Evolutionary conservation across 164 flowering plant genomes (phyloP).

Genomic region (Vitis labrusca): DNA sequence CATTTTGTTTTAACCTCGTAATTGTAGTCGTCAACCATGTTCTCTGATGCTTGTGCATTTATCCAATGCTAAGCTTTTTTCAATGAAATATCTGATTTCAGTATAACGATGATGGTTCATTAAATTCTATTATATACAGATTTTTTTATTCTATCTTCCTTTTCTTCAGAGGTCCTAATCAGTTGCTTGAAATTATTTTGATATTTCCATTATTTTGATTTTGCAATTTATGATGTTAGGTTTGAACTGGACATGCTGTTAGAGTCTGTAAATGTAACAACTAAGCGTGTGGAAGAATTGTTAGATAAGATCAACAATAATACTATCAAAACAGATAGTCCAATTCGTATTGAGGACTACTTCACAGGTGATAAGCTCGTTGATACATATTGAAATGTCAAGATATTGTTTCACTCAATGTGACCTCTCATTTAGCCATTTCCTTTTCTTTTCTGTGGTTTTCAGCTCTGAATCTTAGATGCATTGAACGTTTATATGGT

Average conservation of each 20-base stretch:
- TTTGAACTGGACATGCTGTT: slow-evolving; percentile 96
- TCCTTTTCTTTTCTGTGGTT: slow-evolving; percentile 5
- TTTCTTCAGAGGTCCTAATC: neutral
- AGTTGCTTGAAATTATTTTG: neutral
- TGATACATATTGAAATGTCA: neutral
- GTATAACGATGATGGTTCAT: no score
- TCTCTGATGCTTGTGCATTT: no score
- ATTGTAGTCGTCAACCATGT: no score
- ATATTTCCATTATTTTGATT: no score
- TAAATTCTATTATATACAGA: no score
- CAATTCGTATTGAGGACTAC: slow-evolving; percentile 66
- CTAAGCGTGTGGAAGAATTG: slow-evolving; percentile 85
- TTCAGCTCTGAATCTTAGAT: slow-evolving; percentile 77
- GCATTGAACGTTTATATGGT: slow-evolving; percentile 94
- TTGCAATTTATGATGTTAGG: slow-evolving; percentile 37
- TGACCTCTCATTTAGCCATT: neutral
- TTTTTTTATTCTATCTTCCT: neutral
- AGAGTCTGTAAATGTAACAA: slow-evolving; percentile 80
- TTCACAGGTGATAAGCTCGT: slow-evolving; percentile 54
- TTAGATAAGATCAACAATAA: slow-evolving; percentile 63
- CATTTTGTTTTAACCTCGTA: no score
- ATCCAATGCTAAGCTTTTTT: no score
- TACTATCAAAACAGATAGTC: slow-evolving; percentile 46
- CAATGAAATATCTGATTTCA: no score
- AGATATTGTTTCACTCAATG: neutral